Percentiles rank a stretch among this genome's conserved stretches.
phyloP scores from a whole-genome alignment of 2,329 filamentous ascomycete genomes.

The Pseudomassariella vexata region DNA sequence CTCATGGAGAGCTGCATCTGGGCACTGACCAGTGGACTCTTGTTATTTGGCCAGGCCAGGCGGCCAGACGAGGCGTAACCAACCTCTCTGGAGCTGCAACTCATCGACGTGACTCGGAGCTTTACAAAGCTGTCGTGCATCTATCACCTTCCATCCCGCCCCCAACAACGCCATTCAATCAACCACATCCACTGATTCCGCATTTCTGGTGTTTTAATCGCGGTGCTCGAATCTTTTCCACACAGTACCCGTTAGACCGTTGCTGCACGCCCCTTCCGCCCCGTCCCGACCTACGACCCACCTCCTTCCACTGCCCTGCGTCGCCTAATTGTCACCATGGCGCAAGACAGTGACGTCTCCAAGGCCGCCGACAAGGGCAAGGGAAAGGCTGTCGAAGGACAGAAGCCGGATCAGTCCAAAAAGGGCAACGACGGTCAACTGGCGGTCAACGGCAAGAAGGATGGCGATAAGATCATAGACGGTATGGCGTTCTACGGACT shows the following conservation, averaged over 20 bases:
- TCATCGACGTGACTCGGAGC: slow-evolving; percentile 9
- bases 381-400: slow-evolving; percentile 64
- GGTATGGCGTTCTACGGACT: slow-evolving; percentile 20
- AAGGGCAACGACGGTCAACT: slow-evolving; percentile 63
- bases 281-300: not conserved
- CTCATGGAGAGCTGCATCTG: too few species aligned
- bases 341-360: slow-evolving; percentile 84
- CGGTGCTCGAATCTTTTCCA: too few species aligned
- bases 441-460: slow-evolving; percentile 74
- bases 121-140: slow-evolving; percentile 11
- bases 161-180: too few species aligned
- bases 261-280: not conserved
- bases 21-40: too few species aligned
- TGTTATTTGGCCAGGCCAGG: too few species aligned
- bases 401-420: slow-evolving; percentile 27
- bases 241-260: too few species aligned
- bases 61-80: too few species aligned
- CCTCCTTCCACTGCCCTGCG: not conserved
- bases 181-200: too few species aligned
- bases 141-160: slow-evolving; percentile 9
- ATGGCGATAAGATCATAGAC: slow-evolving; percentile 54
- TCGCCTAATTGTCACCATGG: slow-evolving; percentile 56
- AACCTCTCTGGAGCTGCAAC: too few species aligned
- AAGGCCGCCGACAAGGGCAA: slow-evolving; percentile 91
- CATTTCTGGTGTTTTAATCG: not conserved